A percentile compares a stretch with the other conserved stretches of the same genome.
These are phyloP conservation scores for Periglandula ipomoeae DNA, from an alignment of 2,329 filamentous ascomycete genomes.

Conservation along the genomic window DNA sequence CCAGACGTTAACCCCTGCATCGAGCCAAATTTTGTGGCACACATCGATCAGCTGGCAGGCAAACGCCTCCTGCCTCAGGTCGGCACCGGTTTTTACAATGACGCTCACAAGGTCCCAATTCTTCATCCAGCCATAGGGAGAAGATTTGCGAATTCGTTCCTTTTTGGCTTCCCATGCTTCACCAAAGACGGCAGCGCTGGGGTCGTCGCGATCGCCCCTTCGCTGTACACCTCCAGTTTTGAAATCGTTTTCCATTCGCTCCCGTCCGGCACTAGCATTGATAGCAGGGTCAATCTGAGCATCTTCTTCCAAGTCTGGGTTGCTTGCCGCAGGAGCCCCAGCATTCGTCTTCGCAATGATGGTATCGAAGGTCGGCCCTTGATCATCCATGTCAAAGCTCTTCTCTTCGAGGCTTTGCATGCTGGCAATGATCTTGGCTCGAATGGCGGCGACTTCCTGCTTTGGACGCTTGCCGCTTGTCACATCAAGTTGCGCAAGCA, in stretches of 20 bases:
- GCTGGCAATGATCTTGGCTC: constrained; percentile 79
- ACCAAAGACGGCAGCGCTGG: constrained; percentile 76
- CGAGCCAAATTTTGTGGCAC: constrained; percentile 73
- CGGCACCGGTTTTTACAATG: constrained; percentile 79
- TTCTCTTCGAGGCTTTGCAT: constrained; percentile 85
- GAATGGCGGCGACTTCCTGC: constrained; percentile 73
- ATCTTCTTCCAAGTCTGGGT: constrained; percentile 48
- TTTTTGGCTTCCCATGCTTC: constrained; percentile 81
- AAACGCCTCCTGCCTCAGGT: constrained; percentile 77
- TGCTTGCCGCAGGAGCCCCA: constrained; percentile 27
- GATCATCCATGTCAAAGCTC: constrained; percentile 68
- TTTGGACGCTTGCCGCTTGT: constrained; percentile 73
- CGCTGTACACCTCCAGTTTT: constrained; percentile 77
- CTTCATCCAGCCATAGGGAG: constrained; percentile 81
- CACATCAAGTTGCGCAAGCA: constrained; percentile 74
- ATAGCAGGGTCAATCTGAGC: constrained; percentile 41
- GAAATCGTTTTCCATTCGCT: constrained; percentile 82
- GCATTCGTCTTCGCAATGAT: constrained; percentile 68
- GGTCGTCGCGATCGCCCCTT: constrained; percentile 75
- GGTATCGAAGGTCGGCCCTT: constrained; percentile 67
- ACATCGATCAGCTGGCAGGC: constrained; percentile 77
- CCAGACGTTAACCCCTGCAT: constrained; percentile 71
- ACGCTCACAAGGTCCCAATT: constrained; percentile 84
- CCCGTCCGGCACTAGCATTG: constrained; percentile 65
- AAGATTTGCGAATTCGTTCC: constrained; percentile 73